Conservation (phyloP, 1,139 yeast genomes). For the Arxiozyma bovina region DNA sequence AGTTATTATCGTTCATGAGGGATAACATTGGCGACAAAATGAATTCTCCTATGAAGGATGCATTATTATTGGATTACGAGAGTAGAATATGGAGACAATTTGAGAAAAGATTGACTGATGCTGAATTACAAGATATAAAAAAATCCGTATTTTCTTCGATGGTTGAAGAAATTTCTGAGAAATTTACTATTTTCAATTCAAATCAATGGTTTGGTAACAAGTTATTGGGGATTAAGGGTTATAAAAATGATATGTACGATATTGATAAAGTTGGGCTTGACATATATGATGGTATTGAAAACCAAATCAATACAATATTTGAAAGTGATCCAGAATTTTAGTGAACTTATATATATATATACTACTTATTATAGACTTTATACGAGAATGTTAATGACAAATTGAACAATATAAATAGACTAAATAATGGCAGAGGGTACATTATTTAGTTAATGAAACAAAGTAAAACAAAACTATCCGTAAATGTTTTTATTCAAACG, state of each 20-base stretch:
- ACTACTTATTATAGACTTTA: not conserved
- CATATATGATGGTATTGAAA: slow-evolving; percentile 5
- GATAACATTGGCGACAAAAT: slow-evolving; percentile 11
- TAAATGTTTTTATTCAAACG: not conserved
- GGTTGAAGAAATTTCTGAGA: slow-evolving; percentile 5
- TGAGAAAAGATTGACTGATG: not conserved
- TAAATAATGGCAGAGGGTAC: not conserved
- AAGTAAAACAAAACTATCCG: not conserved
- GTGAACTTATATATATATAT: not conserved
- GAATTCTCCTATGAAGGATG: slow-evolving; percentile 23
- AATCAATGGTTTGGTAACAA: slow-evolving; percentile 3
- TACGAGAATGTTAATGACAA: not conserved
- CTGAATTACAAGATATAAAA: slow-evolving; percentile 6
- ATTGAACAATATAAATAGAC: not conserved
- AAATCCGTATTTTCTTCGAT: not conserved
- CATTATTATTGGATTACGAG: slow-evolving; percentile 18
- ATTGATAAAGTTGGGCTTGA: slow-evolving; percentile 6
- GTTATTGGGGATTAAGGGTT: not conserved
- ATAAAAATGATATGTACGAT: not conserved
- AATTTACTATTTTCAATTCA: slow-evolving; percentile 2
- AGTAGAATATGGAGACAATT: slow-evolving; percentile 14
- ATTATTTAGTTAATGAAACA: not conserved
- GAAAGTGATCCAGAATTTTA: slow-evolving; percentile 1
- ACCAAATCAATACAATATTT: slow-evolving; percentile 1
- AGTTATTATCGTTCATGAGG: slow-evolving; percentile 12